phyloP scores from a whole-genome alignment of 345 rosid genomes.

The Corchorus olitorius region DNA sequence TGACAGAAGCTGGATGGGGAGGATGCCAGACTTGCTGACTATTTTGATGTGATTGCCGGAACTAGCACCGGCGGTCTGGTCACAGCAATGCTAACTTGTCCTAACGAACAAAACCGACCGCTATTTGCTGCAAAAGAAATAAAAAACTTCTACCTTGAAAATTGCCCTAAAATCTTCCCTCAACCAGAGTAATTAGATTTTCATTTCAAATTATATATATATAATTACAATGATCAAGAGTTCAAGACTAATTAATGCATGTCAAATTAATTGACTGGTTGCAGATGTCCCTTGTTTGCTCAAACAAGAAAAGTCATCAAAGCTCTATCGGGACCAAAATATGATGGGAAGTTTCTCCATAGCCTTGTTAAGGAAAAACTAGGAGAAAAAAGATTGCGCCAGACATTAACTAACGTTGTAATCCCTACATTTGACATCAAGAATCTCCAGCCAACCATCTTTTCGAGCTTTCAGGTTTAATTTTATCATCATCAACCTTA shows the following conservation, averaged over 20 bases:
- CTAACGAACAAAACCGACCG: slow-evolving; percentile 50
- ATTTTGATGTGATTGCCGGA: slow-evolving; percentile 51
- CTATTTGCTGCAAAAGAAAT: slow-evolving; percentile 64
- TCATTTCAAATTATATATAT: not conserved
- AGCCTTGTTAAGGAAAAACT: slow-evolving; percentile 42
- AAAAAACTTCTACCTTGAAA: slow-evolving; percentile 46
- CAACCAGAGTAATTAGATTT: slow-evolving; percentile 34
- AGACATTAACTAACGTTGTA: slow-evolving; percentile 71
- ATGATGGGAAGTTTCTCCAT: slow-evolving; percentile 59
- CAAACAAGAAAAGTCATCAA: slow-evolving; percentile 36
- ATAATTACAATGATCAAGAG: not conserved
- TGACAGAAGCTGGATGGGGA: slow-evolving; percentile 53
- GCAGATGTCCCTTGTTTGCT: slow-evolving; percentile 33
- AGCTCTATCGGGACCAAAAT: slow-evolving; percentile 58
- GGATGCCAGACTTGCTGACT: slow-evolving; percentile 54
- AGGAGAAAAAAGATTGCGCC: slow-evolving; percentile 46
- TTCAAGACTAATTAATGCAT: not conserved
- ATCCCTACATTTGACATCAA: slow-evolving; percentile 80
- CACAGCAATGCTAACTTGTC: slow-evolving; percentile 50
- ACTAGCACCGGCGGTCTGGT: slow-evolving; percentile 61
- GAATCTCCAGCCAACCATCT: slow-evolving; percentile 64
- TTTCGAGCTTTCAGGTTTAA: slow-evolving; percentile 56
- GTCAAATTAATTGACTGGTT: too few relatives aligned
- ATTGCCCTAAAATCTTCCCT: slow-evolving; percentile 64
- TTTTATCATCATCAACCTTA: not conserved